Percentiles rank a stretch among this genome's conserved stretches.
These are phyloP conservation scores for Saccharomyces hybrid DNA, from an alignment of 1,139 yeast genomes.

Conservation along the genomic window DNA sequence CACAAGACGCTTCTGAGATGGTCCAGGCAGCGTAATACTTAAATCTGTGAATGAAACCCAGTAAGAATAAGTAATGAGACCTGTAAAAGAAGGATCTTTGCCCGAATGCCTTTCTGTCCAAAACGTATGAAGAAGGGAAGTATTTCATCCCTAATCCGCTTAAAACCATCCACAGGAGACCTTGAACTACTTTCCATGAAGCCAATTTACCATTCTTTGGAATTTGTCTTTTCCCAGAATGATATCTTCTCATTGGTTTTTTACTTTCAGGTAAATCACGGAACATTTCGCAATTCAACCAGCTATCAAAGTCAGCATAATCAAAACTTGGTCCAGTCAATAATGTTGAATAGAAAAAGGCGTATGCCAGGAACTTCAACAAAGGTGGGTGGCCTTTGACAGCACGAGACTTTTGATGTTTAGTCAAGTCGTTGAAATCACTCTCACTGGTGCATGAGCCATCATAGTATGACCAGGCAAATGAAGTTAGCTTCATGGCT, in stretches of 20 bases:
- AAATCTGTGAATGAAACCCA: conserved; percentile 66
- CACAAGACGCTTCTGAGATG: conserved; percentile 94
- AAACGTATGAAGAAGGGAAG: conserved; percentile 45
- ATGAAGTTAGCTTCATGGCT: conserved; percentile 86
- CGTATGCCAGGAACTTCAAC: conserved; percentile 70
- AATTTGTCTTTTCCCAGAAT: conserved; percentile 49
- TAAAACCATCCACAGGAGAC: conserved; percentile 67
- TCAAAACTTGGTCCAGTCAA: conserved; percentile 96
- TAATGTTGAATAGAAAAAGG: conserved; percentile 84
- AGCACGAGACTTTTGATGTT: conserved; percentile 55
- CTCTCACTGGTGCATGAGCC: conserved; percentile 40
- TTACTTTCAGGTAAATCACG: conserved; percentile 65
- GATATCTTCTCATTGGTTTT: conserved; percentile 48
- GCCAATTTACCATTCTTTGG: conserved; percentile 79
- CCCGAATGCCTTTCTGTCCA: conserved; percentile 38
- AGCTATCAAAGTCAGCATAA: conserved; percentile 75
- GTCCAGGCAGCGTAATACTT: conserved; percentile 95
- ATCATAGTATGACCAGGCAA: conserved; percentile 90
- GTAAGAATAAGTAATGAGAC: conserved; percentile 55
- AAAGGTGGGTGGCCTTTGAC: conserved; percentile 60
- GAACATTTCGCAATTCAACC: conserved; percentile 74
- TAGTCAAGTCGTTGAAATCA: conserved; percentile 30
- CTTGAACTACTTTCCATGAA: conserved; percentile 55
- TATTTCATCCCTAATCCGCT: conserved; percentile 47
- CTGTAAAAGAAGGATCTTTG: conserved; percentile 46